These are phyloP conservation scores for Grifola frondosa DNA, from an alignment of 1,284 basidiomycete species.

Conservation along the genomic window DNA sequence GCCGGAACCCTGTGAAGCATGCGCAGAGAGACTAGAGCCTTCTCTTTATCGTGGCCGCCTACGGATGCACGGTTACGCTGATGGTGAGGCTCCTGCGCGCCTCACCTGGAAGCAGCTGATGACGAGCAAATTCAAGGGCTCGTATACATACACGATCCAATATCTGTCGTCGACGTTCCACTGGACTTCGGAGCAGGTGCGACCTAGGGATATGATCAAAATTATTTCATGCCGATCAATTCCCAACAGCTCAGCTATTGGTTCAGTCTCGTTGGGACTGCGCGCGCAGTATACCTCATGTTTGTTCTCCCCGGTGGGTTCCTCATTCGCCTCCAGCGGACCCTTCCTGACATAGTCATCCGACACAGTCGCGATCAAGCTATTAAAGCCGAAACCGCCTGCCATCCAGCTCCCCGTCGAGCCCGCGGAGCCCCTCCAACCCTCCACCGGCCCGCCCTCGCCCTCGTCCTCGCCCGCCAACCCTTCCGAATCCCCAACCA, in stretches of 20 bases:
- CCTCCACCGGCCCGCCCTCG: constrained; percentile 11
- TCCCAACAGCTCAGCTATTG: constrained; percentile 69
- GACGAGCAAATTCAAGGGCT: constrained; percentile 49
- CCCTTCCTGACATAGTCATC: neutral
- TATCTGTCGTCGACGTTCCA: constrained; percentile 65
- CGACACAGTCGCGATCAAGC: constrained; percentile 51
- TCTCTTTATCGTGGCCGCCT: constrained; percentile 53
- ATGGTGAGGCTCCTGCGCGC: constrained; percentile 43
- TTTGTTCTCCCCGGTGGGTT: constrained; percentile 67
- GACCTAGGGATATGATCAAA: too few relatives aligned
- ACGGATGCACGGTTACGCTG: constrained; percentile 53
- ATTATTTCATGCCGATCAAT: too few relatives aligned
- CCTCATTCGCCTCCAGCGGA: neutral
- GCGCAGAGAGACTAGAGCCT: constrained; percentile 69
- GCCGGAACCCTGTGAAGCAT: constrained; percentile 38
- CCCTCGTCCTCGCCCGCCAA: constrained; percentile 6
- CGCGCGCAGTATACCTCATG: constrained; percentile 61
- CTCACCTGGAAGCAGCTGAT: neutral
- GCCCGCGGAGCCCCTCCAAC: constrained; percentile 34
- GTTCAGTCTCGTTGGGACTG: constrained; percentile 59
- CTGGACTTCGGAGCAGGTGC: constrained; percentile 73
- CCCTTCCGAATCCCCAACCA: constrained; percentile 4
- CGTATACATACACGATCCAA: constrained; percentile 65
- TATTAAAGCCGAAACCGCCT: constrained; percentile 43
- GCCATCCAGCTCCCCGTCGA: constrained; percentile 35